These are phyloP conservation scores for Rhododendron simsii DNA, from an alignment of 148 eudicot species.

Conservation along the genomic window DNA sequence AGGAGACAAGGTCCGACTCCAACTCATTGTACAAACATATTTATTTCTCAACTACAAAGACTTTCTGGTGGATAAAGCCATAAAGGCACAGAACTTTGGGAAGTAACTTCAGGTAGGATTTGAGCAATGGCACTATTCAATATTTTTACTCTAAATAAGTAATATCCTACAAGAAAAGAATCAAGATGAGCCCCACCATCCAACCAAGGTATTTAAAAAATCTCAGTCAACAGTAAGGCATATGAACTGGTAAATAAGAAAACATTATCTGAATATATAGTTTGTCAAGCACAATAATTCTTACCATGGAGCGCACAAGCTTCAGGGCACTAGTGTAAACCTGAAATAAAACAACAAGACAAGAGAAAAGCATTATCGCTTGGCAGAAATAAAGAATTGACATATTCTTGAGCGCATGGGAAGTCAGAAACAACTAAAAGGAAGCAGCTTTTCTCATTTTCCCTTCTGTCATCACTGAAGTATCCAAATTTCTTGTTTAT, in stretches of 20 bases:
- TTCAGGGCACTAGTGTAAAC: conserved; percentile 94
- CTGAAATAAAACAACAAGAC: conserved; percentile 32
- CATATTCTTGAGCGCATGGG: neutral
- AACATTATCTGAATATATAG: neutral
- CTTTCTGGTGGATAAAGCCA: neutral
- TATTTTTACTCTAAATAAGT: too few relatives aligned
- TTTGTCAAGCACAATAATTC: conserved; percentile 14
- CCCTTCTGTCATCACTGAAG: neutral
- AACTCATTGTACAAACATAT: neutral
- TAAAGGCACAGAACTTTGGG: neutral
- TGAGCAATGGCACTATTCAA: neutral
- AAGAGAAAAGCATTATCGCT: neutral
- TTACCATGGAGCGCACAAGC: conserved; percentile 96
- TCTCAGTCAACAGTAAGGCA: neutral
- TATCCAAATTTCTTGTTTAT: neutral
- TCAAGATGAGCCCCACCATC: neutral
- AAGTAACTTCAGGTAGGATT: neutral
- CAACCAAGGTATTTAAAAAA: neutral
- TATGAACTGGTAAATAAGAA: neutral
- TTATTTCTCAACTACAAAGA: neutral
- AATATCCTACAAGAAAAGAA: neutral
- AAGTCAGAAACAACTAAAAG: neutral
- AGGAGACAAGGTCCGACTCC: neutral
- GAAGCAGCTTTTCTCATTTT: neutral
- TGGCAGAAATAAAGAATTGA: neutral